These are phyloP conservation scores for Asterophora lycoperdoides DNA, from an alignment of 768 basidiomycete species.

Conservation along the genomic window DNA sequence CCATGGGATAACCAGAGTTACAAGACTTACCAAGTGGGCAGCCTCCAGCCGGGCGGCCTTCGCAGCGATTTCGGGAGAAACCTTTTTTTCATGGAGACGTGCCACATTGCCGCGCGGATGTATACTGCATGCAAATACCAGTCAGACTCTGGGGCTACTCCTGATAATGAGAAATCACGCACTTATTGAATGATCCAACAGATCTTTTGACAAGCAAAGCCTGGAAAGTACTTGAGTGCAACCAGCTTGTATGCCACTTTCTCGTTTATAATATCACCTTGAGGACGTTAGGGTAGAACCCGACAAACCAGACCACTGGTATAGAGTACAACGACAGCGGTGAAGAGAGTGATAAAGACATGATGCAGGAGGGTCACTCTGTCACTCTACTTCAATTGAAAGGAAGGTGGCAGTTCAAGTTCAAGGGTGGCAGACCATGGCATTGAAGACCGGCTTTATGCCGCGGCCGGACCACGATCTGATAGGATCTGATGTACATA, in stretches of 20 bases:
- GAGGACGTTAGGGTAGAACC: constrained; percentile 27
- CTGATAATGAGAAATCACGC: background rate
- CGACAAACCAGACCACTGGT: constrained; percentile 31
- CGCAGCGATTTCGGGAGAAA: constrained; percentile 16
- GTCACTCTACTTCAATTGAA: no score
- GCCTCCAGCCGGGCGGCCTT: constrained; percentile 17
- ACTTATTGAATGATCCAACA: constrained; percentile 20
- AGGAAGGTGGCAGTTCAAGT: no score
- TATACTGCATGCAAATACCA: constrained; percentile 7
- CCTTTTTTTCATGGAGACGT: constrained; percentile 14
- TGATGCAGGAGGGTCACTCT: background rate
- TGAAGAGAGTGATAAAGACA: constrained; percentile 13
- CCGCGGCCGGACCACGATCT: no score
- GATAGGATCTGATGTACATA: no score
- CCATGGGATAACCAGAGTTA: background rate
- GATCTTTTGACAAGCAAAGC: constrained; percentile 6
- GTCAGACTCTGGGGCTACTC: background rate
- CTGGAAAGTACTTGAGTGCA: no score
- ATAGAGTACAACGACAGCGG: constrained; percentile 35
- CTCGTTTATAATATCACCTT: constrained; percentile 21
- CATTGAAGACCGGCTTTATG: no score
- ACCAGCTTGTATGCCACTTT: background rate
- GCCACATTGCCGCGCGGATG: constrained; percentile 18
- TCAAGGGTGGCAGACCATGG: no score
- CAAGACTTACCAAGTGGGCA: constrained; percentile 19